Evolutionary conservation across 1,284 basidiomycete genomes (phyloP).

Genomic region (Microbotryum silenes-acaulis): DNA sequence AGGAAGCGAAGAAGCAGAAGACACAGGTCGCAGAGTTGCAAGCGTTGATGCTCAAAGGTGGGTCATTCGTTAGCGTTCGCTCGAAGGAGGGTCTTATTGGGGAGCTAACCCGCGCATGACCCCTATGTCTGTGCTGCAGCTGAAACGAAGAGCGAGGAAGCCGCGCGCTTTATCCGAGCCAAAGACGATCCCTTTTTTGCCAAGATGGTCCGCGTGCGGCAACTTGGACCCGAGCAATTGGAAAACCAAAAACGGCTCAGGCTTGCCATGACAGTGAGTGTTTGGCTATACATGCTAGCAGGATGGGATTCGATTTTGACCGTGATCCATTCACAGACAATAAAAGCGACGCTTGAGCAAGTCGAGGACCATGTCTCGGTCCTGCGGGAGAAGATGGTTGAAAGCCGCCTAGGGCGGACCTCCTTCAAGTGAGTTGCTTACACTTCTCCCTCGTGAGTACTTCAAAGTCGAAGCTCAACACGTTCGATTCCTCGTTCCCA

Average conservation of each 20-base stretch:
- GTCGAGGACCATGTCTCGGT: slow-evolving; percentile 63
- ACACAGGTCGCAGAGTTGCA: slow-evolving; percentile 43
- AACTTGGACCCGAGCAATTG: slow-evolving; percentile 79
- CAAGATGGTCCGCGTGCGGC: slow-evolving; percentile 66
- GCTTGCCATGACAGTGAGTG: slow-evolving; percentile 56
- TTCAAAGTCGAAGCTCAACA: background rate
- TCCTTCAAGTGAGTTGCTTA: slow-evolving; percentile 51
- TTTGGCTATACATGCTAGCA: no score
- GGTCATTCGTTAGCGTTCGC: slow-evolving; percentile 15
- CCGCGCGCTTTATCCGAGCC: slow-evolving; percentile 63
- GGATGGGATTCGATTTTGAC: background rate
- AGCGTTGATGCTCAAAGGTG: slow-evolving; percentile 45
- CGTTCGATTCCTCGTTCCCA: slow-evolving; percentile 37
- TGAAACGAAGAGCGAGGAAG: slow-evolving; percentile 64
- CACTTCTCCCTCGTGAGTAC: background rate
- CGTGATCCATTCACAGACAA: background rate
- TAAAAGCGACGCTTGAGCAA: slow-evolving; percentile 55
- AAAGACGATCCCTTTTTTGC: slow-evolving; percentile 67
- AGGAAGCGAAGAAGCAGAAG: slow-evolving; percentile 38
- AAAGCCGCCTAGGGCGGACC: slow-evolving; percentile 57
- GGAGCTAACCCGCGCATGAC: slow-evolving; percentile 1
- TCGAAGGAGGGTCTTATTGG: background rate
- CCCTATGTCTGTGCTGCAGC: slow-evolving; percentile 44
- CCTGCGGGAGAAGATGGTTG: slow-evolving; percentile 60
- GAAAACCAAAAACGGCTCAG: slow-evolving; percentile 71